phyloP scores from a whole-genome alignment of 2,329 filamentous ascomycete genomes.

The Stenocarpella maydis region DNA sequence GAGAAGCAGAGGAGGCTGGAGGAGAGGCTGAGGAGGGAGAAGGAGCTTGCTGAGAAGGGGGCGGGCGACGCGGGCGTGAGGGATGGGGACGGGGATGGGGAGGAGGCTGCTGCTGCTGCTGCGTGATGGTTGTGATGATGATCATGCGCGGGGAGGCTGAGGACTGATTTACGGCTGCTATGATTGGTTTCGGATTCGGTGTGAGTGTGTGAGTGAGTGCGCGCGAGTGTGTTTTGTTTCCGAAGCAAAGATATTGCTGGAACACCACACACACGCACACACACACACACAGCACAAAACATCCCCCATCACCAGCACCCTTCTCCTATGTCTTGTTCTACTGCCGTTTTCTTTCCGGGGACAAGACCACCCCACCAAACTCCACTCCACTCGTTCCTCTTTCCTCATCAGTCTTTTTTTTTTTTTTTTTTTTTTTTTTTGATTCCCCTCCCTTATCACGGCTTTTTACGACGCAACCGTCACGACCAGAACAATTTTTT shows the following conservation, averaged over 20 bases:
- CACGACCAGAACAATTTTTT: conserved; percentile 31
- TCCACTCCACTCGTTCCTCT: conserved; percentile 26
- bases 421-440: not conserved
- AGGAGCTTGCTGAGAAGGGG: conserved; percentile 32
- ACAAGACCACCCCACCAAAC: too few species aligned
- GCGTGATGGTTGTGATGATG: not conserved
- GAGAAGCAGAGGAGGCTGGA: conserved; percentile 44
- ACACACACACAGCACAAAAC: not conserved
- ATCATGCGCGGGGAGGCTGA: not conserved
- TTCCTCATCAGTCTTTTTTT: not conserved
- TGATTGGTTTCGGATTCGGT: not conserved
- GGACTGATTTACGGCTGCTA: not conserved
- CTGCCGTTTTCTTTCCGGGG: conserved; percentile 4
- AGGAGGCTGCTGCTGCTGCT: not conserved
- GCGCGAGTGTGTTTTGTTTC: not conserved
- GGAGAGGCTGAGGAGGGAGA: conserved; percentile 30
- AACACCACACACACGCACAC: not conserved
- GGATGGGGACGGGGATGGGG: not conserved
- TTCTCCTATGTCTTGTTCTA: conserved; percentile 21
- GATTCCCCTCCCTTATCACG: conserved; percentile 25
- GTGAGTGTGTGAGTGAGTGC: too few species aligned
- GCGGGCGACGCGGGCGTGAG: not conserved
- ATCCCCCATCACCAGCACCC: not conserved
- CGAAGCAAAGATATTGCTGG: conserved; percentile 1
- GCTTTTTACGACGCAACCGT: conserved; percentile 34